Base-by-base conservation (phyloP, 495 filamentous ascomycete species). In the Daldinia bambusicola region DNA sequence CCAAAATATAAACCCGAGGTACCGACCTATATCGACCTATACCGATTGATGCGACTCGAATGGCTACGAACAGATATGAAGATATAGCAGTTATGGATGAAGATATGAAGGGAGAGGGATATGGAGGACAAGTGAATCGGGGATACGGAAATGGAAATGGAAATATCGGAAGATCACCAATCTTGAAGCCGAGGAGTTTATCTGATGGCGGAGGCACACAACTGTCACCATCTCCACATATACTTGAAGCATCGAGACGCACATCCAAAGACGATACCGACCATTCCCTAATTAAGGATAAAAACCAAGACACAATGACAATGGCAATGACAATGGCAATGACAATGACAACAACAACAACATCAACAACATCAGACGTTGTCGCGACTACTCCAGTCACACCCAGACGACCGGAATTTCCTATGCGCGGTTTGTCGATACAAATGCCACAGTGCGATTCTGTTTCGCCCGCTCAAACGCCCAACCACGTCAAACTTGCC, bases 211-310 rank as follows among this genome's bases (percentile, higher is more conserved):
- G 84, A 48, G 80, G 83, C 57, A 77, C 83, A 31, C 80, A 81
- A 48, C 79, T 91, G n/a, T 89, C 87, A 2, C 89, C 91, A 13
- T 91, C 90, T 6, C 91, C 90, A 6, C 86, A 86, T 69, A 89
- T 93, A 60, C 80, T 83, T 65, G 89, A 90, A 69, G 76, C 81
- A 6, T 74, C 78, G 6, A 79, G 82, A n/a, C 81, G 80, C 34
- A 80, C 81, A 18, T 89, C 92, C 62, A 95, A 95, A 81, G 94
- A 98, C 84, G 94, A 71, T 31, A 71, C 69, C 4, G 69, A 98
- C 75, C 90, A 88, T 72, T 86, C 86, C 55, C 81, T 92, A 26
- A 56, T 77, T 48, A 77, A 73, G 10, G 80, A 80, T 59, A 82
- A 75, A 64, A 75, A 75, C 16, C 66, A 75, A 55, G 77, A 75